A percentile compares a stretch with the other conserved stretches of the same genome.
phyloP scores from a whole-genome alignment of 2,329 filamentous ascomycete species.

The Metarhizium brunneum region DNA sequence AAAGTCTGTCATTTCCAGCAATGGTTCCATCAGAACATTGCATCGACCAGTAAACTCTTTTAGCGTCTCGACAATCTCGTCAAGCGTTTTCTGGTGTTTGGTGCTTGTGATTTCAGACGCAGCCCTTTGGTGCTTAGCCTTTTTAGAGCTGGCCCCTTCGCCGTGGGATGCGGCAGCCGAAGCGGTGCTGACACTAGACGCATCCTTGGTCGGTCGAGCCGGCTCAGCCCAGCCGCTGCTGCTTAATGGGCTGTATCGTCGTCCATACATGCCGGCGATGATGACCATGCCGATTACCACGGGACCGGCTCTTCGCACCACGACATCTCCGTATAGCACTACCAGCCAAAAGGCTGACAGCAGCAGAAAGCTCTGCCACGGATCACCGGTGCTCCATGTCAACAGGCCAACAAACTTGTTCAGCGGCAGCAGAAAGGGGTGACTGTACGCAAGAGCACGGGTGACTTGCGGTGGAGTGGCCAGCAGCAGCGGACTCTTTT shows the following conservation, averaged over 20 bases:
- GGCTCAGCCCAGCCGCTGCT: slow-evolving; percentile 65
- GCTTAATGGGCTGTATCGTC: slow-evolving; percentile 81
- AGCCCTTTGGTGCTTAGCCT: slow-evolving; percentile 31
- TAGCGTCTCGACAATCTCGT: slow-evolving; percentile 93
- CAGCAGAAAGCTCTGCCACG: slow-evolving; percentile 94
- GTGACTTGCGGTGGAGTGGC: slow-evolving; percentile 94
- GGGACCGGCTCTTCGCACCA: slow-evolving; percentile 76
- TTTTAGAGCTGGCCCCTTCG: slow-evolving; percentile 18
- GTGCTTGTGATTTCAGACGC: slow-evolving; percentile 53
- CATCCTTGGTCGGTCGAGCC: slow-evolving; percentile 23
- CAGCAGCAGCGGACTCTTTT: slow-evolving; percentile 87
- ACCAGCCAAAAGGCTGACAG: slow-evolving; percentile 78
- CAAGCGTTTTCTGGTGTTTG: slow-evolving; percentile 84
- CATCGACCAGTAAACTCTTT: slow-evolving; percentile 85
- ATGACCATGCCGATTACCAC: slow-evolving; percentile 69
- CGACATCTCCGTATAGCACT: slow-evolving; percentile 74
- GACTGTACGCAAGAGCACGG: slow-evolving; percentile 86
- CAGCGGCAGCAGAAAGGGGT: slow-evolving; percentile 83
- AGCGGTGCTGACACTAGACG: slow-evolving; percentile 10
- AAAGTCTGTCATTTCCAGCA: slow-evolving; percentile 85
- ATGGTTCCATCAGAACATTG: slow-evolving; percentile 83
- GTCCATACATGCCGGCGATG: slow-evolving; percentile 86
- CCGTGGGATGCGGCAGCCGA: slow-evolving; percentile 12
- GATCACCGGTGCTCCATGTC: slow-evolving; percentile 88
- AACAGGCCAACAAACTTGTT: slow-evolving; percentile 78